phyloP scores from a whole-genome alignment of 768 basidiomycete genomes.

The Plicaturopsis crispa region DNA sequence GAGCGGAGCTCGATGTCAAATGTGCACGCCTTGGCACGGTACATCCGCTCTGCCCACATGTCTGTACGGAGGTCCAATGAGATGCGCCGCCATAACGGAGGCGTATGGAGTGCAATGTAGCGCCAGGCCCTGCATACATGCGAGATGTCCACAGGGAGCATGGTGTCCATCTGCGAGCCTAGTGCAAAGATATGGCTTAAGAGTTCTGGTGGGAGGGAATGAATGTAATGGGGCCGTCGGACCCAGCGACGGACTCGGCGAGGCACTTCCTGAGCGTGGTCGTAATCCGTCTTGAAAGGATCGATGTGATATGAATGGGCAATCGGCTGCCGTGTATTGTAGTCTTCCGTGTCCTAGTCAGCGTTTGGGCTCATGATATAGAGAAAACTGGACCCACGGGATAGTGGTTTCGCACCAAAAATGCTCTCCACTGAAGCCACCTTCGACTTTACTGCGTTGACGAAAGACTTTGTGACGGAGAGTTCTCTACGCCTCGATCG shows the following conservation, averaged over 20 bases:
- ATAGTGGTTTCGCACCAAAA: too few species aligned
- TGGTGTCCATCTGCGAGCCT: constrained; percentile 46
- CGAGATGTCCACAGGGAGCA: constrained; percentile 55
- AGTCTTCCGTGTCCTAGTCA: too few species aligned
- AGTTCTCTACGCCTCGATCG: constrained; percentile 39
- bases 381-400: too few species aligned
- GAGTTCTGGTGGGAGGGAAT: constrained; percentile 54
- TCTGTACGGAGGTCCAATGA: constrained; percentile 35
- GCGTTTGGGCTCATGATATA: too few species aligned
- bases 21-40: constrained; percentile 50
- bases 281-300: constrained; percentile 13
- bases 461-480: constrained; percentile 43
- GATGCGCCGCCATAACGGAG: constrained; percentile 58
- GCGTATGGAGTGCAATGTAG: constrained; percentile 49
- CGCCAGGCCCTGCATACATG: constrained; percentile 68
- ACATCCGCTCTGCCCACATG: constrained; percentile 61
- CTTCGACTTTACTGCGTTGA: constrained; percentile 36
- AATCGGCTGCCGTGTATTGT: too few species aligned
- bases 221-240: constrained; percentile 55
- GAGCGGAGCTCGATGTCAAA: constrained; percentile 51
- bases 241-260: too few species aligned
- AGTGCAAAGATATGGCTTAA: constrained; percentile 57
- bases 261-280: too few species aligned
- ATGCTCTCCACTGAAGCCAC: constrained; percentile 25
- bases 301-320: constrained; percentile 1